Conservation (phyloP, 192 early-diverging fungal species). For the Backusella circina region DNA sequence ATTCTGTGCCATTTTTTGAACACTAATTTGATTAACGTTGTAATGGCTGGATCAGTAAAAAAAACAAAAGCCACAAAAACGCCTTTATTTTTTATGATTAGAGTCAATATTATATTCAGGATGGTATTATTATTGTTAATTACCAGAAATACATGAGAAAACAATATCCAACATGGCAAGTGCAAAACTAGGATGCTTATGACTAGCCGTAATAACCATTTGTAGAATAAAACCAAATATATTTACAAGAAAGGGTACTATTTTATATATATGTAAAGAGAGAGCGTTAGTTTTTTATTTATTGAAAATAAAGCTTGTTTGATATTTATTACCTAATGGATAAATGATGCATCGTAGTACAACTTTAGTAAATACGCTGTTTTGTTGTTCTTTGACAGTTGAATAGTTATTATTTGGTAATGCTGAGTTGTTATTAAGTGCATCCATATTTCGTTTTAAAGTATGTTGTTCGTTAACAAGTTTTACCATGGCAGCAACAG, state of each 20-base stretch:
- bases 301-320: no score
- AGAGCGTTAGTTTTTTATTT: background rate
- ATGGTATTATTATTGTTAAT: no score
- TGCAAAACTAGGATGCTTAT: background rate
- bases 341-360: constrained; percentile 13
- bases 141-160: constrained; percentile 7
- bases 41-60: background rate
- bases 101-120: no score
- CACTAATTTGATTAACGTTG: background rate
- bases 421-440: background rate
- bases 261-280: background rate
- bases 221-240: constrained; percentile 12
- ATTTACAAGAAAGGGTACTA: constrained; percentile 11
- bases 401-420: no score
- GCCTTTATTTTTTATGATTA: background rate
- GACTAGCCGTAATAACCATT: background rate
- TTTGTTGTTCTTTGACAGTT: background rate
- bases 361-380: background rate
- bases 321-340: constrained; percentile 1
- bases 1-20: background rate
- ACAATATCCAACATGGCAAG: constrained; percentile 10
- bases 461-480: background rate
- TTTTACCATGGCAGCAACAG: background rate
- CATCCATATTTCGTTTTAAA: background rate
- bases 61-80: background rate